Base-by-base conservation (phyloP, 192 early-diverging fungal species). In the Chytriomyces confervae region DNA sequence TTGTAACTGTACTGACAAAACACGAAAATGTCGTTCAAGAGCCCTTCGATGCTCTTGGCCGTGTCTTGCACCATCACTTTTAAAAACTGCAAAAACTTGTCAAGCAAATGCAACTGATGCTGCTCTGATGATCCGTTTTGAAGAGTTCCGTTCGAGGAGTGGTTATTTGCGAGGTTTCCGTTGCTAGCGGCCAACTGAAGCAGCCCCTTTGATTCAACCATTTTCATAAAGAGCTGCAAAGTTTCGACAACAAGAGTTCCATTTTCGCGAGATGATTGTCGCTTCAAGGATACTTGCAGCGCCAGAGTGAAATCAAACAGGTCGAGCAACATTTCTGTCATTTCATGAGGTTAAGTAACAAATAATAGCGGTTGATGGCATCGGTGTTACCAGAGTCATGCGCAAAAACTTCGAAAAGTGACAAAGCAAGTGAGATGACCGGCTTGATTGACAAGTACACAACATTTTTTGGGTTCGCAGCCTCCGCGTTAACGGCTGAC, bases 291-390 rank as follows among this genome's bases (percentile, higher is more conserved):
- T 23, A 36, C 50, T n/a, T 77, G 62, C 13, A 79, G 64, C 60
- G 53, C 50, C 50, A 67, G 47, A 64, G 65, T 79, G 72, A 75
- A 79, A 44, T 79, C 73, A 23, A 79, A 74, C 7, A 79, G 63
- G 16, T 44, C 60, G 3, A 65, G 72, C 10, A 79, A 47, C 72
- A 79, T 79, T 24, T 45, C 78, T 79, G 29, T 20, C 16, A 77
- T 50, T 70, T 18, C 69, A 10, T 10, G 36, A 62, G 6, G 3
- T 64, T 29, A 43, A 45, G 13, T 57, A 23, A 51, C 43, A 29
- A 3, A 24, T 9, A 69, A 69, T 10, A 69, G 20, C 63, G 63
- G 13, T 23, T 29, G 24, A 43, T 7, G 1, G 11, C 24, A 43
- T 13, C 16, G 6, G 18, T 20, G 13, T 48, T 13, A 79, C 78